phyloP scores from a whole-genome alignment of 768 basidiomycete genomes.

The Leccinum uliginosum region DNA sequence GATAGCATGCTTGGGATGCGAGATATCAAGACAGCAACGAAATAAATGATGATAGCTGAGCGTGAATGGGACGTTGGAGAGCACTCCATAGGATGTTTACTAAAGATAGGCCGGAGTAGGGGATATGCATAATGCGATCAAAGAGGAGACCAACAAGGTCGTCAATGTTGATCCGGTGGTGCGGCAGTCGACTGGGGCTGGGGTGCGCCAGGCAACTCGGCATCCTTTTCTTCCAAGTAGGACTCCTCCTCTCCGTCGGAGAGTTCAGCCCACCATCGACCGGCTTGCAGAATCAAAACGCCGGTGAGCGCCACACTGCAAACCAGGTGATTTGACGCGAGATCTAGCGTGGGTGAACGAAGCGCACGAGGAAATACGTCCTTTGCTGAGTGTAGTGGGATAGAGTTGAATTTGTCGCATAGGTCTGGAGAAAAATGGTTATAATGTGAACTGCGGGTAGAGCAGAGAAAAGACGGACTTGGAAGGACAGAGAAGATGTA shows the following conservation, averaged over 20 bases:
- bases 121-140: background rate
- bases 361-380: conserved; percentile 63
- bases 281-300: conserved; percentile 79
- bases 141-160: background rate
- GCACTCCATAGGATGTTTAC: conserved; percentile 3
- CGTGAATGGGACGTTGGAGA: conserved; percentile 11
- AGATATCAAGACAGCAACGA: conserved; percentile 27
- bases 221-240: conserved; percentile 28
- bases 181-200: conserved; percentile 1
- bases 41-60: conserved; percentile 21
- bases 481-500: conserved; percentile 77
- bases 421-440: conserved; percentile 40
- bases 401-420: conserved; percentile 50
- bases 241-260: conserved; percentile 56
- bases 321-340: conserved; percentile 80
- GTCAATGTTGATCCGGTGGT: conserved; percentile 10
- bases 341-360: conserved; percentile 63
- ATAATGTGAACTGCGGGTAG: conserved; percentile 4
- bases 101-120: background rate
- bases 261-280: conserved; percentile 80
- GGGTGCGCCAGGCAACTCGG: conserved; percentile 14
- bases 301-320: conserved; percentile 87
- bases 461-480: conserved; percentile 44
- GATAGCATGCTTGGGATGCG: conserved; percentile 20
- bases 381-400: conserved; percentile 48